Percentiles rank a stretch among this genome's conserved stretches.
Evolutionary conservation across 2,329 filamentous ascomycete species (phyloP).

Genomic region (Ophiostoma quercus): DNA sequence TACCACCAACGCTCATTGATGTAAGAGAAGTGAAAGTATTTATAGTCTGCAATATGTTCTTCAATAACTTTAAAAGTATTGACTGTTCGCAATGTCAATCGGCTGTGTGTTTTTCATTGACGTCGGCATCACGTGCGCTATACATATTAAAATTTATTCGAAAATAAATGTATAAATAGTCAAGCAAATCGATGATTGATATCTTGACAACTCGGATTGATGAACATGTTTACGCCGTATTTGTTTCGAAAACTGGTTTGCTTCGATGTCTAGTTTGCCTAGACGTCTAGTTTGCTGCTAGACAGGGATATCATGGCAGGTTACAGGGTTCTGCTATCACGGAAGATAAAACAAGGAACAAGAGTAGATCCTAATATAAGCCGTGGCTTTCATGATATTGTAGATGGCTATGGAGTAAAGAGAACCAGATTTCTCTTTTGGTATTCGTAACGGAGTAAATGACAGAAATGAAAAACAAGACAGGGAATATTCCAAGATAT

Average conservation of each 20-base stretch:
- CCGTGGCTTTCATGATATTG: conserved; percentile 13
- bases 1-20: not conserved
- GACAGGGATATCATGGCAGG: not conserved
- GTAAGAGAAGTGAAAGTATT: not conserved
- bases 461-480: conserved; percentile 4
- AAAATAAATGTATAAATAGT: not conserved
- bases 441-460: conserved; percentile 3
- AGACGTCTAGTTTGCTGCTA: no score
- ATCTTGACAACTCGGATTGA: not conserved
- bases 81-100: not conserved
- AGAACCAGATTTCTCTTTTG: not conserved
- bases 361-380: conserved; percentile 5
- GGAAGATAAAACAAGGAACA: conserved; percentile 6
- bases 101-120: not conserved
- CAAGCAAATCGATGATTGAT: not conserved
- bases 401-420: not conserved
- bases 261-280: no score
- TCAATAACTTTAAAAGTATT: not conserved
- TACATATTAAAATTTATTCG: not conserved
- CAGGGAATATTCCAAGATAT: conserved; percentile 4
- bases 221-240: no score
- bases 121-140: not conserved
- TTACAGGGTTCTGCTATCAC: not conserved
- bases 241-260: no score
- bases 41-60: not conserved